Base-by-base conservation (phyloP, 2,329 filamentous ascomycete genomes). In the Hypoxylon sp. region DNA sequence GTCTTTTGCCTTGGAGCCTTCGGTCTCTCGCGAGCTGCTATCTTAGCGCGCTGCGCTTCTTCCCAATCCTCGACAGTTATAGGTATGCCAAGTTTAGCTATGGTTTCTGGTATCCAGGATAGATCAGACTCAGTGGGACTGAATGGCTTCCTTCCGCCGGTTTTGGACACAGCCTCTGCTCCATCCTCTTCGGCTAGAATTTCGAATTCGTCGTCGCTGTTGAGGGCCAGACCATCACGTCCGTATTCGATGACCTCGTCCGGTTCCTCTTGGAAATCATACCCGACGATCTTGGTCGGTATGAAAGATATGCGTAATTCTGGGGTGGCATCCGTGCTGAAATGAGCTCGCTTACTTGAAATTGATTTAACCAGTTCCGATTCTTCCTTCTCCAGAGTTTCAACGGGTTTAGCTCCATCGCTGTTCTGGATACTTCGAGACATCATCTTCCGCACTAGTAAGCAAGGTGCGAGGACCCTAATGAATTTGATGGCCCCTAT, bases 401-500 rank as follows among this genome's bases (percentile, higher is more conserved):
- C 72, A 5, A 74, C 35, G 57, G 82, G 77, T 10, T 75, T 75
- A 13, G 69, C 35, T 1, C 69, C 1, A 63, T 69, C 1, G 70
- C 77, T 67, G 24, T 73, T 71, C 19, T 78, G 72, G 76, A 78
- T 27, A 77, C 79, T 65, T 76, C 83, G 59, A 78, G 80, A 69
- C 71, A 83, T 78, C 70, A 90, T 83, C 67, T 87, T 89, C 67
- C 87, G 88, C 13, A 89, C 84, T 2, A 98, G 82, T 1, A 98
- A 81, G 6, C 91, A 89, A 10, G 93, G 92, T 0, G 93, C 92
- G 10, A 98, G 82, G 29, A 92, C 91, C 13, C 91, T 88, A 29
- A 97, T 90, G 67, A 97, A 92, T 75, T 97, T 97, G 75, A 92
- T 88, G 15, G 94, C 94, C 0, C 94, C 95, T 55, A 86, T 86